These are phyloP conservation scores for Elaeis guineensis DNA, from an alignment of 176 grass and related monocot species.

Conservation along the genomic window DNA sequence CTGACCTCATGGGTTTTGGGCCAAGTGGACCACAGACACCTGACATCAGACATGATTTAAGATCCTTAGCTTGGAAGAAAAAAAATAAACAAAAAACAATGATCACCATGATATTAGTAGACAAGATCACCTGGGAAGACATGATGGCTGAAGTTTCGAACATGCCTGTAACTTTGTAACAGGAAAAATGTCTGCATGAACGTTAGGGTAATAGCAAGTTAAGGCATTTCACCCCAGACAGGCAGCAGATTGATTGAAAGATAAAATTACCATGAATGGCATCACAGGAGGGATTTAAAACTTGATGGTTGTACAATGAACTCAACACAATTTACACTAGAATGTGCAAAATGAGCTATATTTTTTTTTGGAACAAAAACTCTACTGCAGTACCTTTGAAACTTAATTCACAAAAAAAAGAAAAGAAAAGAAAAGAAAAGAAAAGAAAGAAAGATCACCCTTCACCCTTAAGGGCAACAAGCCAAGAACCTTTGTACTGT, in stretches of 20 bases:
- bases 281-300: background rate
- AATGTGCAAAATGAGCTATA: too few species aligned
- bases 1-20: slow-evolving; percentile 40
- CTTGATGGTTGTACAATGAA: too few species aligned
- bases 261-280: slow-evolving; percentile 1
- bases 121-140: slow-evolving; percentile 49
- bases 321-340: too few species aligned
- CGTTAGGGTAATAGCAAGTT: background rate
- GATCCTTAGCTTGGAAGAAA: slow-evolving; percentile 18
- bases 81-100: slow-evolving; percentile 8
- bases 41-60: slow-evolving; percentile 13
- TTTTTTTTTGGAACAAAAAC: too few species aligned
- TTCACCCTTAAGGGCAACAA: too few species aligned
- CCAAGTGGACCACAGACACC: slow-evolving; percentile 14
- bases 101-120: slow-evolving; percentile 23
- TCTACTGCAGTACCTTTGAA: too few species aligned
- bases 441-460: too few species aligned
- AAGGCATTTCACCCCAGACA: background rate
- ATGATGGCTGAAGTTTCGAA: slow-evolving; percentile 61
- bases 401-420: too few species aligned
- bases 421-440: too few species aligned
- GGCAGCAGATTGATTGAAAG: background rate
- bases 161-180: slow-evolving; percentile 46
- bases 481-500: too few species aligned
- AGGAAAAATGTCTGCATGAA: slow-evolving; percentile 48